A percentile compares a stretch with the other conserved stretches of the same genome.
Evolutionary conservation across 108 stramenopile species (phyloP).

Genomic region (Skeletonema costatum): DNA sequence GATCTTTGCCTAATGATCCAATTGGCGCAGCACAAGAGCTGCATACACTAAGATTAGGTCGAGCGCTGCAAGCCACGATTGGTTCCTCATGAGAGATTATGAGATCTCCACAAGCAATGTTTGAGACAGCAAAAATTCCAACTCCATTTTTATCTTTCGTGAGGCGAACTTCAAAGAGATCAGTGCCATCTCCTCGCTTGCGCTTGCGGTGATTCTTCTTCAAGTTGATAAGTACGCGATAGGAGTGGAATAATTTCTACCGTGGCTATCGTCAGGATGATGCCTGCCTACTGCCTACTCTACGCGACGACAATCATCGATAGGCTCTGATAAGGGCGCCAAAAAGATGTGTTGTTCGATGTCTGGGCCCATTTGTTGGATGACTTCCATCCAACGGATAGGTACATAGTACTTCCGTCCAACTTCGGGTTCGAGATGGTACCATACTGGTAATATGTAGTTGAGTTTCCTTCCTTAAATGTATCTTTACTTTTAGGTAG

Average conservation of each 20-base stretch:
- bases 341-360: too few species aligned
- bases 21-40: background rate
- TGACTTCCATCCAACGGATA: too few species aligned
- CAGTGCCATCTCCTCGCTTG: background rate
- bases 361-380: too few species aligned
- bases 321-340: too few species aligned
- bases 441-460: too few species aligned
- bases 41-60: background rate
- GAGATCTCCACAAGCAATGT: conserved; percentile 9
- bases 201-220: background rate
- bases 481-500: too few species aligned
- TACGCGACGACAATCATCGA: too few species aligned
- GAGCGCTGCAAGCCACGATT: background rate
- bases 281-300: too few species aligned
- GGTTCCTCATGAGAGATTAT: conserved; percentile 17
- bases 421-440: too few species aligned
- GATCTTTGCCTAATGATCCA: conserved; percentile 4
- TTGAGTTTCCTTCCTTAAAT: too few species aligned
- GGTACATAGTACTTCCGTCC: too few species aligned
- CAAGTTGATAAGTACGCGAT: background rate
- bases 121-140: conserved; percentile 4
- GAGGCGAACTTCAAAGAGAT: background rate
- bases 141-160: background rate
- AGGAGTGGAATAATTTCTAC: background rate
- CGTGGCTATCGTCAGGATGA: background rate